Evolutionary conservation across 2,329 filamentous ascomycete species (phyloP).

Genomic region (Periconia digitata): DNA sequence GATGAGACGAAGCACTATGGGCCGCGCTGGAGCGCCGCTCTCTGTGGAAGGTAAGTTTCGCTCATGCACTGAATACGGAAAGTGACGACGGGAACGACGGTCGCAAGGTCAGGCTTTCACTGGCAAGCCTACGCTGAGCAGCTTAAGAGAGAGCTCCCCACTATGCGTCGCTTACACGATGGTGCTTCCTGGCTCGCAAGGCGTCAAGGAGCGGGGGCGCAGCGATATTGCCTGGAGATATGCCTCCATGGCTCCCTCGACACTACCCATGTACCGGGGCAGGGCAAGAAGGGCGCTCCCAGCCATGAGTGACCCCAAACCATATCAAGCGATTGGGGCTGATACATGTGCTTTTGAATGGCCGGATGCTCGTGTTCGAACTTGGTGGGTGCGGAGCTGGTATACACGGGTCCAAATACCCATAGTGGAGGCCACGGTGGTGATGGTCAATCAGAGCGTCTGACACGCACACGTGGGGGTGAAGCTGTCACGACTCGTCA

Average conservation of each 20-base stretch:
- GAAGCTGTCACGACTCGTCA: neutral
- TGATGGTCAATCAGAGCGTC: conserved; percentile 22
- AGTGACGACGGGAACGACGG: conserved; percentile 7
- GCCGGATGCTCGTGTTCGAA: conserved; percentile 10
- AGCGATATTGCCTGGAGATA: conserved; percentile 8
- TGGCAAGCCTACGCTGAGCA: conserved; percentile 10
- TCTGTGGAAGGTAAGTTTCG: conserved; percentile 7
- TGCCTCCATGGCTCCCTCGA: neutral
- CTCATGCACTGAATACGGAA: conserved; percentile 24
- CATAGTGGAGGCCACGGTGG: neutral
- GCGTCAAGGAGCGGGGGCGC: conserved; percentile 1
- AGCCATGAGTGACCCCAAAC: conserved; percentile 16
- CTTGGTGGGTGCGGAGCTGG: conserved; percentile 15
- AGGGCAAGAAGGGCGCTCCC: too few relatives aligned
- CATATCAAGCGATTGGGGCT: conserved; percentile 3
- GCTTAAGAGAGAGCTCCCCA: conserved; percentile 12
- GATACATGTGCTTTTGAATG: conserved; percentile 2
- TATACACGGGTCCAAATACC: too few relatives aligned
- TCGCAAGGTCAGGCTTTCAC: conserved; percentile 20
- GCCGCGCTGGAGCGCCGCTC: conserved; percentile 33
- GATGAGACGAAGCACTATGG: conserved; percentile 19
- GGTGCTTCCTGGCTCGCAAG: neutral
- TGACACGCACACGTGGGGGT: conserved; percentile 24
- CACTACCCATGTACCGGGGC: neutral
- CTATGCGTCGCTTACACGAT: neutral